These are phyloP conservation scores for Fusarium denticulatum DNA, from an alignment of 2,329 filamentous ascomycete species.

Conservation along the genomic window DNA sequence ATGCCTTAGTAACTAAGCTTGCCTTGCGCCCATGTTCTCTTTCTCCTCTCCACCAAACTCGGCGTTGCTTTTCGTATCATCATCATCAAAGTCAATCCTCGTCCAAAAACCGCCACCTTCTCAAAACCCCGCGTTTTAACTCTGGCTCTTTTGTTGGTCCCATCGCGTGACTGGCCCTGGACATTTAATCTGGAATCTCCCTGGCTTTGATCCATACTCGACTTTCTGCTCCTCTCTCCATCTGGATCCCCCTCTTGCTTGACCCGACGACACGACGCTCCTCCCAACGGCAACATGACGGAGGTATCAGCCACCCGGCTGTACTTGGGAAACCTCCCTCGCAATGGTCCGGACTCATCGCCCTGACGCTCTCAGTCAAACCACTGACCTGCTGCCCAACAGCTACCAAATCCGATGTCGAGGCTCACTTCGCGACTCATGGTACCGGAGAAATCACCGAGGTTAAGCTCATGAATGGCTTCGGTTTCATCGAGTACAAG, in stretches of 20 bases:
- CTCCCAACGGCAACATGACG: constrained; percentile 66
- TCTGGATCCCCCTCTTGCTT: constrained; percentile 30
- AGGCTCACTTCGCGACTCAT: constrained; percentile 94
- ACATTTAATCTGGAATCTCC: constrained; percentile 34
- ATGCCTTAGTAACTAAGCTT: constrained; percentile 1
- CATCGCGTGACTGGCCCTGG: constrained; percentile 40
- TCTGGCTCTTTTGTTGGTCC: constrained; percentile 32
- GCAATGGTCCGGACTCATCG: constrained; percentile 74
- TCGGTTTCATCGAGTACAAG: constrained; percentile 99
- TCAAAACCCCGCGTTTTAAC: constrained; percentile 27
- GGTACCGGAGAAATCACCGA: constrained; percentile 97
- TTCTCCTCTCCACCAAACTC: constrained; percentile 39
- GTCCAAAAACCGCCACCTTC: constrained; percentile 11
- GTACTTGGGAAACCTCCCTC: constrained; percentile 97
- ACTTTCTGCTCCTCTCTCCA: constrained; percentile 13
- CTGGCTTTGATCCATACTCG: constrained; percentile 23
- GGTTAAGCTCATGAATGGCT: constrained; percentile 99
- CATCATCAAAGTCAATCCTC: constrained; percentile 17
- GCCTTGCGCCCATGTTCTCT: constrained; percentile 37
- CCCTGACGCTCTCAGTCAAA: constrained; percentile 44
- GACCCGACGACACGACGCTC: constrained; percentile 22
- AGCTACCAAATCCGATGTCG: constrained; percentile 98
- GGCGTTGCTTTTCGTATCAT: constrained; percentile 29
- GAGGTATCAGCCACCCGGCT: constrained; percentile 95
- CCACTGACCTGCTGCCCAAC: constrained; percentile 60